Evolutionary conservation across 2,329 filamentous ascomycete species (phyloP), one percentile per base, ranked within the genome.

Genomic region (Emergomyces orientalis): DNA sequence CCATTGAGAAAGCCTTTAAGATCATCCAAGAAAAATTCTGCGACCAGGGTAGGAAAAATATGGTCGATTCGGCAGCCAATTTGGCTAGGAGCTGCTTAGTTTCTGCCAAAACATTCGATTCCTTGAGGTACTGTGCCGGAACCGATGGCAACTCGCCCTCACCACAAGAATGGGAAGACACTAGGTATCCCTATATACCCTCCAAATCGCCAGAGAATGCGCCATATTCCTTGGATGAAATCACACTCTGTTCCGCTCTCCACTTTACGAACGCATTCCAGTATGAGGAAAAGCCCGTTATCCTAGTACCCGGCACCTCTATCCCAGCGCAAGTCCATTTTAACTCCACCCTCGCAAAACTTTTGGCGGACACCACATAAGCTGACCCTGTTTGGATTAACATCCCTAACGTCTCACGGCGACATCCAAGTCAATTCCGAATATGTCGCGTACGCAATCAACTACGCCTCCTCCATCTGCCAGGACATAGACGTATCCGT

Each of bases 371-470:
- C 32, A 73, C 75, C 0, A 65, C 67, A 30, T 77, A 76, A 61
- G 79, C 74, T 19, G 81, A 84, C 65, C 77, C 80, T 0, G 77
- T 84, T 22, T 85, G 81, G 79, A 72, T 86, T 25, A 85, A 85
- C 67, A 75, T 85, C 17, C 82, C 83, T 0, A 71, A 72, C 1
- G 73, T 75, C 47, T 74, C 73, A 83, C 11, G 71, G 66, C 27
- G 81, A 86, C 63, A 76, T 75, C 0, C 82, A 84, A 66, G 65
- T 72, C 34, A 84, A 81, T 66, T 72, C 80, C 4, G 82, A 85
- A 69, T 84, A 81, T 66, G 78, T 83, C 47, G 81, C 81, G 2
- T 84, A 86, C 69, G 81, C 82, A 5, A 80, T 85, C 64, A 82
- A 85, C 72, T 85, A 85, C 71, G 76, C 84, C 63, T 71, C 74